These are phyloP conservation scores for Sutorius eximius DNA, from an alignment of 1,284 basidiomycete genomes.

Conservation along the genomic window DNA sequence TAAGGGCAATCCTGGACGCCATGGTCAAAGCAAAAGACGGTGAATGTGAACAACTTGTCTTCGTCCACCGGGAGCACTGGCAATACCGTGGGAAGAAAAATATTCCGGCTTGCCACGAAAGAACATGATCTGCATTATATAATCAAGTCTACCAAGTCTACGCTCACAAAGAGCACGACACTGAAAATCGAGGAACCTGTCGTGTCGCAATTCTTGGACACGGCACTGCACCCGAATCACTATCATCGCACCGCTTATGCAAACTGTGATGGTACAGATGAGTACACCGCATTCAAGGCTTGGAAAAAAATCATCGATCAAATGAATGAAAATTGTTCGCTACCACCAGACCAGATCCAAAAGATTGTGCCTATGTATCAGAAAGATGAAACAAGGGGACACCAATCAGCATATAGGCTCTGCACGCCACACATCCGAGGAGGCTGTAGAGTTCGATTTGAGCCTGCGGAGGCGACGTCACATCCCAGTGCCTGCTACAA, in stretches of 20 bases:
- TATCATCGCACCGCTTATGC: background rate
- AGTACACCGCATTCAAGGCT: background rate
- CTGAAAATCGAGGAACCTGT: background rate
- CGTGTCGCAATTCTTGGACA: background rate
- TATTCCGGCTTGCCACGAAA: slow-evolving; percentile 46
- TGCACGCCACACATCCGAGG: background rate
- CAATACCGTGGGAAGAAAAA: slow-evolving; percentile 40
- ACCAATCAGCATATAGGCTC: background rate
- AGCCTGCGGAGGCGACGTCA: no score
- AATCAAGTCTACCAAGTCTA: background rate
- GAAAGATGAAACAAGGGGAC: background rate
- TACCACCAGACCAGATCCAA: background rate
- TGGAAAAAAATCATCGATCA: background rate
- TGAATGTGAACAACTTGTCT: slow-evolving; percentile 26
- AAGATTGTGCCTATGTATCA: background rate
- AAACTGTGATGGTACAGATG: background rate
- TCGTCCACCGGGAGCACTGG: slow-evolving; percentile 19
- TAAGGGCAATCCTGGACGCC: slow-evolving; percentile 72
- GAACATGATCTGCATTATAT: background rate
- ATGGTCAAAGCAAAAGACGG: slow-evolving; percentile 38
- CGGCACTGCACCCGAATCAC: background rate
- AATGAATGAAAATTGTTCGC: background rate
- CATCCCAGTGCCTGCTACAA: background rate
- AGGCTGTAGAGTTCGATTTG: no score
- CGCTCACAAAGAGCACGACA: background rate